Evolutionary conservation across 768 basidiomycete species (phyloP).

Genomic region (Serendipita sp.): DNA sequence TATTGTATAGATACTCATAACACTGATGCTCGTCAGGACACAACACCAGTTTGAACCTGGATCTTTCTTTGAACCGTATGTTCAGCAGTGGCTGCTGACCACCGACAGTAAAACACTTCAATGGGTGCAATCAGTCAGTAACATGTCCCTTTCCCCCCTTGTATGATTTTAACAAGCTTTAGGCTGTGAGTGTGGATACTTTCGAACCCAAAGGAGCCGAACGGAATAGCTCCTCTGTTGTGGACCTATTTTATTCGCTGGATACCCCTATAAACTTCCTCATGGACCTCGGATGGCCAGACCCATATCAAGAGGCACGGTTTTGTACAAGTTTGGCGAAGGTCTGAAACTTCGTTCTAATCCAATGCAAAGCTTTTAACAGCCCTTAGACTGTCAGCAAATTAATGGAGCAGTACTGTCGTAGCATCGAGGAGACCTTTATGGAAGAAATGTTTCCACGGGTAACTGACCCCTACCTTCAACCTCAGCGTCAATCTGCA

Average conservation of each 20-base stretch:
- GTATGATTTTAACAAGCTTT: constrained; percentile 9
- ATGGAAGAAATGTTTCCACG: constrained; percentile 91
- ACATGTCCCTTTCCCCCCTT: background rate
- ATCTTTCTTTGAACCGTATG: constrained; percentile 73
- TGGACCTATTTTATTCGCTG: constrained; percentile 89
- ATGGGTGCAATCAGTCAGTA: constrained; percentile 82
- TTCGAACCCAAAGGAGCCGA: constrained; percentile 64
- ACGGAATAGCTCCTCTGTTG: constrained; percentile 91
- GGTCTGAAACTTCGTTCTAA: constrained; percentile 26
- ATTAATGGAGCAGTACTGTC: constrained; percentile 82
- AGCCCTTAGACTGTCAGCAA: constrained; percentile 65
- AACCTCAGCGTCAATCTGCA: constrained; percentile 65
- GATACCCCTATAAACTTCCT: constrained; percentile 80
- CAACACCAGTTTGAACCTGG: constrained; percentile 49
- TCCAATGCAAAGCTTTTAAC: background rate
- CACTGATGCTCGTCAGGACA: constrained; percentile 21
- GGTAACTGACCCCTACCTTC: constrained; percentile 49
- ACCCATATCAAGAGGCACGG: constrained; percentile 71
- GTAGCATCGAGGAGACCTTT: constrained; percentile 73
- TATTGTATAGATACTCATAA: background rate
- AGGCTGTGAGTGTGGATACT: constrained; percentile 77
- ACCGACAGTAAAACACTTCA: constrained; percentile 80
- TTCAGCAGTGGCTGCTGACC: constrained; percentile 73
- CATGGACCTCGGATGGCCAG: constrained; percentile 81
- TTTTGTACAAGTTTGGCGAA: constrained; percentile 84